These are phyloP conservation scores for Brassica incana DNA, from an alignment of 345 rosid species.

Conservation along the genomic window DNA sequence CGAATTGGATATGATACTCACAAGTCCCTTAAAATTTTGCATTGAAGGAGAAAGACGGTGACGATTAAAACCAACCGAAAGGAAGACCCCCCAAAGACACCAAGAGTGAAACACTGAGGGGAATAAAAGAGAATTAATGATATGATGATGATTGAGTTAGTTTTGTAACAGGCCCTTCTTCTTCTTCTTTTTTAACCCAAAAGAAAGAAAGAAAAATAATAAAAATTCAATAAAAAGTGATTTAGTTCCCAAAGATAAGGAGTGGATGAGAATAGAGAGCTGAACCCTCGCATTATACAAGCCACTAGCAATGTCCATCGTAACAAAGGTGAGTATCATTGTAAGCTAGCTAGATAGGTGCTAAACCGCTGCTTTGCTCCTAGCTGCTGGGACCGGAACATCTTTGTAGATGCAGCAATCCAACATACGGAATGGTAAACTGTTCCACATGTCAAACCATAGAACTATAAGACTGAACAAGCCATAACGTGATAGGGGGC, in stretches of 20 bases:
- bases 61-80: slow-evolving; percentile 32
- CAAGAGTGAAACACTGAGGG: neutral
- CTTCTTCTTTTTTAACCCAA: too few species aligned
- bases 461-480: too few species aligned
- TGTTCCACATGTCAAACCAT: too few species aligned
- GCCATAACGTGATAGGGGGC: too few species aligned
- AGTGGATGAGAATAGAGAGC: neutral
- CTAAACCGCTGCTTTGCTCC: too few species aligned
- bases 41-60: slow-evolving; percentile 42
- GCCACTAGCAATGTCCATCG: neutral
- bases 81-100: slow-evolving; percentile 7
- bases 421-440: too few species aligned
- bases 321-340: neutral
- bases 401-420: too few species aligned
- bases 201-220: too few species aligned
- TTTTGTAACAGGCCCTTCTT: neutral
- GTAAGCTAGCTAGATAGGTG: neutral
- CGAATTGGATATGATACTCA: neutral
- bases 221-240: neutral
- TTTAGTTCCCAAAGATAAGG: neutral
- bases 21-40: neutral
- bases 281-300: neutral
- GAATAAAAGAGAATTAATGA: neutral
- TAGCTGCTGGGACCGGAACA: too few species aligned
- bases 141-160: neutral